phyloP scores from a whole-genome alignment of 2,329 filamentous ascomycete species.

The Mycogone perniciosa region DNA sequence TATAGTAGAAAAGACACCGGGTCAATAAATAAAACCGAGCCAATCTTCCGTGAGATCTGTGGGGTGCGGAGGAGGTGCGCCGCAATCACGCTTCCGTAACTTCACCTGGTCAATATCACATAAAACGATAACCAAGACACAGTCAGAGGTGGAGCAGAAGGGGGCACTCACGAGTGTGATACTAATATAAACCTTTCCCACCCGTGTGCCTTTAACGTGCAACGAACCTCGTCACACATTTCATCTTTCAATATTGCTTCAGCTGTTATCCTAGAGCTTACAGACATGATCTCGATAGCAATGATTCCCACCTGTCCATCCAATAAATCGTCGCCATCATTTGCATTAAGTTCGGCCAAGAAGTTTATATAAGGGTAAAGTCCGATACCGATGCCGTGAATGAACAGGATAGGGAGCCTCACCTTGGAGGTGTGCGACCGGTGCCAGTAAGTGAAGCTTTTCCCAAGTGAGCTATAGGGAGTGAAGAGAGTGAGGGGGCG shows the following conservation, averaged over 20 bases:
- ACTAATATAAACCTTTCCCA: slow-evolving; percentile 47
- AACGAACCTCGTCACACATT: slow-evolving; percentile 45
- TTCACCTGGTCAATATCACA: slow-evolving; percentile 13
- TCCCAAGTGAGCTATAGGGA: slow-evolving; percentile 38
- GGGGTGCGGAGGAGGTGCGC: slow-evolving; percentile 47
- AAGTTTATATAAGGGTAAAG: slow-evolving; percentile 52
- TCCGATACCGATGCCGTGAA: slow-evolving; percentile 53
- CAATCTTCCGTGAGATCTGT: slow-evolving; percentile 30
- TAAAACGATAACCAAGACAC: slow-evolving; percentile 1
- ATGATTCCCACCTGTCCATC: slow-evolving; percentile 51
- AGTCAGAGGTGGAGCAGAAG: too few relatives aligned
- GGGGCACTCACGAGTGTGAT: slow-evolving; percentile 36
- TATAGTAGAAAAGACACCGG: slow-evolving; percentile 55
- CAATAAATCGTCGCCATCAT: slow-evolving; percentile 21
- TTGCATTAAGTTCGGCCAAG: slow-evolving; percentile 43
- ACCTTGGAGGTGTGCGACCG: slow-evolving; percentile 53
- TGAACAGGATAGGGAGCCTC: slow-evolving; percentile 51
- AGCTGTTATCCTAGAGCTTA: slow-evolving; percentile 51
- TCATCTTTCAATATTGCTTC: slow-evolving; percentile 40
- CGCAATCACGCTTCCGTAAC: slow-evolving; percentile 49
- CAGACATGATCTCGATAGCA: slow-evolving; percentile 51
- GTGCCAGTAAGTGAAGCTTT: slow-evolving; percentile 52
- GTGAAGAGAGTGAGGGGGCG: slow-evolving; percentile 43
- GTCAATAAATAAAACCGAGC: slow-evolving; percentile 49
- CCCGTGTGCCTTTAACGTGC: slow-evolving; percentile 45